Conservation (phyloP, 2,329 filamentous ascomycete genomes). For the Penicillium sp. region DNA sequence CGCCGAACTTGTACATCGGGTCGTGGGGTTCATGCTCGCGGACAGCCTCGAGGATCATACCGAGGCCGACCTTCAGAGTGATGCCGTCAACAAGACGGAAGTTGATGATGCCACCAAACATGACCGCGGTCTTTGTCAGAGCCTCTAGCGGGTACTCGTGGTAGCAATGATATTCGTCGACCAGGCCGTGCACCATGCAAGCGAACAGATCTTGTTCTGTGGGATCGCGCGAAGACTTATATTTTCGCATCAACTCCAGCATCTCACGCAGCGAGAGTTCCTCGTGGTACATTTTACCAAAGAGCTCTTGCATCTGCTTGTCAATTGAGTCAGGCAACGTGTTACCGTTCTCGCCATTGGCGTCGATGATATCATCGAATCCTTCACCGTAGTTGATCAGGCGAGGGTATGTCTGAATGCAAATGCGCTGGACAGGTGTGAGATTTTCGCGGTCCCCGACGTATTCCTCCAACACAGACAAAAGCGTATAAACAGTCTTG, state of each 20-base stretch:
- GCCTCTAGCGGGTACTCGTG: slow-evolving; percentile 95
- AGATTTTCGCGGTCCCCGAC: slow-evolving; percentile 62
- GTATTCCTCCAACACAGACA: slow-evolving; percentile 74
- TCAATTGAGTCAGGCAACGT: slow-evolving; percentile 75
- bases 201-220: slow-evolving; percentile 92
- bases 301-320: slow-evolving; percentile 92
- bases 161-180: slow-evolving; percentile 96
- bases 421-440: slow-evolving; percentile 77
- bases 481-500: slow-evolving; percentile 76
- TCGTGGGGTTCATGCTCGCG: slow-evolving; percentile 77
- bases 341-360: slow-evolving; percentile 79
- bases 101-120: slow-evolving; percentile 95
- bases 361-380: slow-evolving; percentile 85
- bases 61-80: slow-evolving; percentile 87
- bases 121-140: slow-evolving; percentile 87
- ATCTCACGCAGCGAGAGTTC: slow-evolving; percentile 84
- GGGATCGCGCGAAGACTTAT: slow-evolving; percentile 82
- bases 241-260: slow-evolving; percentile 76
- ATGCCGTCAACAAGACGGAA: slow-evolving; percentile 87
- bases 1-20: slow-evolving; percentile 96
- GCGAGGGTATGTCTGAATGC: slow-evolving; percentile 87
- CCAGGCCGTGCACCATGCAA: slow-evolving; percentile 97
- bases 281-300: slow-evolving; percentile 95
- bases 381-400: slow-evolving; percentile 96
- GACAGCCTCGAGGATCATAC: slow-evolving; percentile 97